Base-by-base conservation (phyloP, 2,329 filamentous ascomycete genomes). In the Lachnum nothofagi region DNA sequence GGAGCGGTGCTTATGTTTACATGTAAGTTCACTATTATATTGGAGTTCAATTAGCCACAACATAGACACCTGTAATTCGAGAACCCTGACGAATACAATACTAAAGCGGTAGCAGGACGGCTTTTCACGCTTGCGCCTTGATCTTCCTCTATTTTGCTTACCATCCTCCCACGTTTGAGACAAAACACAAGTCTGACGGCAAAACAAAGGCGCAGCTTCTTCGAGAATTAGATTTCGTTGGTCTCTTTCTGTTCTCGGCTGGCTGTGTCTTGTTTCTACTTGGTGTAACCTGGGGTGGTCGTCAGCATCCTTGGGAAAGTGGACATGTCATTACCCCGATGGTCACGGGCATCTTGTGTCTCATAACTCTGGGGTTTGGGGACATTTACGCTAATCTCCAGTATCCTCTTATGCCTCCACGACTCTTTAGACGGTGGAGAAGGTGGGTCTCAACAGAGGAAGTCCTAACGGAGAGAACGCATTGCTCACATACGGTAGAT, bases 181-280 rank as follows among this genome's bases (percentile, higher is more conserved):
- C 60, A 5, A 65, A 65, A 51, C 63, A 66, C 57, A 47, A 55
- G 6, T 23, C 42, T 3, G 74, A 69, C 56, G 56, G 66, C 19
- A 55, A 65, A 56, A 65, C 65, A 3, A 63, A 62, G 42, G 52
- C 63, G 55, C 60, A 71, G 50, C 63, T 68, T 53, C 53, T 72
- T 24, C 69, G 65, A 54, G 65, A 70, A 46, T 65, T 78, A 12
- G 76, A 76, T 57, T 71, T 65, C 50, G 45, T 72, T 23, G 73
- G 72, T 12, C 68, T 74, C 40, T 56, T 70, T 29, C 55, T 65
- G 22, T 65, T 66, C 46, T 49, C 59, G 1, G 47, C 58, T 6
- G 63, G 59, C 24, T 55, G 58, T 20, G 58, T 56, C 1, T 49
- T 67, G 2, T 57, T 67, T 42, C 54, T 67, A 7, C 27, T 66